phyloP scores from a whole-genome alignment of 305 asterid species.

The Solanum aculeatissimum region DNA sequence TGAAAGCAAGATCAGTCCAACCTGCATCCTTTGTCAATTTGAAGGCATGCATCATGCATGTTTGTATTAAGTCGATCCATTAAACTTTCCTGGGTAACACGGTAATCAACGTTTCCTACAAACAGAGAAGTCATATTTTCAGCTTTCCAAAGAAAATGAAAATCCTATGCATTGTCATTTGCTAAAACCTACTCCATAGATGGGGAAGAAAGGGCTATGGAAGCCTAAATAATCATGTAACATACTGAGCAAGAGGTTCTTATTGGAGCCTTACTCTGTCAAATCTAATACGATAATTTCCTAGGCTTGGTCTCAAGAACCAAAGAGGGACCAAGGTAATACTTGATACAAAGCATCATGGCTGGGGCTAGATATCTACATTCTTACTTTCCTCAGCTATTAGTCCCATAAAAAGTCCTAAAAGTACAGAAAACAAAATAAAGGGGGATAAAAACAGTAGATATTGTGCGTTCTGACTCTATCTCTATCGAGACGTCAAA shows the following conservation, averaged over 20 bases:
- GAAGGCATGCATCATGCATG: slow-evolving; percentile 71
- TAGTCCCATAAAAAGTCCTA: neutral
- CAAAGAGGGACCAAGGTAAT: neutral
- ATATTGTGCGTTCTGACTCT: neutral
- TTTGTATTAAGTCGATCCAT: slow-evolving; percentile 64
- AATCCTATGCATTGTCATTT: neutral
- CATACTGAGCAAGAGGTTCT: neutral
- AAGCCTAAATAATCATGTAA: neutral
- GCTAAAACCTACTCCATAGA: neutral
- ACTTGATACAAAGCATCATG: neutral
- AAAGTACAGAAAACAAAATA: neutral
- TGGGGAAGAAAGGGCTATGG: neutral
- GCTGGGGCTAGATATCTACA: neutral
- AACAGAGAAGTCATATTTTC: neutral
- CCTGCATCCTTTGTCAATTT: slow-evolving; percentile 66
- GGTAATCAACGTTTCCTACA: slow-evolving; percentile 53
- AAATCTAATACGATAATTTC: neutral
- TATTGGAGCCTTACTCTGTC: neutral
- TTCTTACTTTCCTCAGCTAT: neutral
- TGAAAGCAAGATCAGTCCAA: slow-evolving; percentile 4
- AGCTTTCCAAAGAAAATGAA: neutral
- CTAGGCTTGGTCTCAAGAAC: neutral
- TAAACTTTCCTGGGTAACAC: slow-evolving; percentile 70
- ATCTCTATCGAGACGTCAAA: neutral
- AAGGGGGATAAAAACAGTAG: neutral